Percentiles rank a stretch among this genome's conserved stretches.
Evolutionary conservation across 1,139 yeast genomes (phyloP).

Genomic region (Debaryomyces singareniensis): DNA sequence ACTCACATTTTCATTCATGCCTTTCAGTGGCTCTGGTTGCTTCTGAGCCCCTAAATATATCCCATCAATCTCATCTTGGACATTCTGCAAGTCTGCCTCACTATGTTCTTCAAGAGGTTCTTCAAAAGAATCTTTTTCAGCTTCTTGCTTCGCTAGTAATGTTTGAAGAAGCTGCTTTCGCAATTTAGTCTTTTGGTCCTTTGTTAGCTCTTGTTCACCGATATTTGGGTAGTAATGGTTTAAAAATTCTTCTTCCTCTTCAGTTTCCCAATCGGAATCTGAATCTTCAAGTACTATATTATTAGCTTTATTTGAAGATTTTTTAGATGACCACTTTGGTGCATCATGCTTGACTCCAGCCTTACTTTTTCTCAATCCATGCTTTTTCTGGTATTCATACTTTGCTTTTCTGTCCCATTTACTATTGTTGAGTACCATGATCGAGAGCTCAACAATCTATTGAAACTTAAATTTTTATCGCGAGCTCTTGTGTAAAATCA

Average conservation of each 20-base stretch:
- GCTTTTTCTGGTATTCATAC: constrained; percentile 32
- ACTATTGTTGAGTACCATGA: constrained; percentile 40
- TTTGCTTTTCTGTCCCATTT: constrained; percentile 45
- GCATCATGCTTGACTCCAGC: constrained; percentile 9
- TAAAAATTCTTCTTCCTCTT: constrained; percentile 36
- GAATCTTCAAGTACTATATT: constrained; percentile 22
- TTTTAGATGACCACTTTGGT: constrained; percentile 36
- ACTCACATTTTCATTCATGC: no score
- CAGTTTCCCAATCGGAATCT: constrained; percentile 40
- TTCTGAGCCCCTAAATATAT: constrained; percentile 29
- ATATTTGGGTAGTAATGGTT: constrained; percentile 38
- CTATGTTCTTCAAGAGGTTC: no score
- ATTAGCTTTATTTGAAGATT: constrained; percentile 7
- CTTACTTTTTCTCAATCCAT: constrained; percentile 21
- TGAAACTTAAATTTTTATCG: no score
- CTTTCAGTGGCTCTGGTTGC: constrained; percentile 4
- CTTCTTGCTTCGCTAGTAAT: constrained; percentile 12
- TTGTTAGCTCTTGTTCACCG: constrained; percentile 25
- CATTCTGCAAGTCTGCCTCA: constrained; percentile 3
- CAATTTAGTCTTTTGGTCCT: constrained; percentile 31
- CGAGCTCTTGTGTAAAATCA: no score
- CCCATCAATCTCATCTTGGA: constrained; percentile 20
- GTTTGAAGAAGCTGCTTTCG: constrained; percentile 31
- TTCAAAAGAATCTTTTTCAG: constrained; percentile 3
- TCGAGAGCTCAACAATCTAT: no score